Base-by-base conservation (phyloP, 495 filamentous ascomycete genomes). In the Zalerion maritima region DNA sequence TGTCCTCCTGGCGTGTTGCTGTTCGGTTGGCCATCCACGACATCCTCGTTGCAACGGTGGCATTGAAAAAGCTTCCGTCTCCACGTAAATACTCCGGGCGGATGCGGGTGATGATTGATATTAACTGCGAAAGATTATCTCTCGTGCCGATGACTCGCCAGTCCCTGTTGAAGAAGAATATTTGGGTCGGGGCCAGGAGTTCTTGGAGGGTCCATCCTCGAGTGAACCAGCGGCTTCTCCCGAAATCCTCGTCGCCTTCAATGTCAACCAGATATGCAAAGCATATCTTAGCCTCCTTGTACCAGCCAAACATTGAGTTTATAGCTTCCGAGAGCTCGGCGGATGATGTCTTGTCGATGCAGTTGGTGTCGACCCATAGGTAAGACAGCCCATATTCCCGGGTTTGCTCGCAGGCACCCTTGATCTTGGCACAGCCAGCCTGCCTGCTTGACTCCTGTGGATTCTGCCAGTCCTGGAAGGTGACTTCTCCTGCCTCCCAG, bases 121-220 rank as follows among this genome's bases (percentile, higher is more conserved):
- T 38, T 0, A 9, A 7, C 2, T 24, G 5, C 4, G 26, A 27
- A 13, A 55, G 31, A 3, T 31, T 16, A 1, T 5, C 9, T 15
- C 39, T 39, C 12, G 42, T 36, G 0, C 57, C 55, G 6, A 58
- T 20, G 1, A 26, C 3, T 0, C 28, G 31, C 58, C 58, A 62
- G 3, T 21, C 0, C 1, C 18, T 2, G 29, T 58, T 42, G 24
- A 42, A 53, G 38, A 58, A 60, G 0, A 36, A 1, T 0, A 60
- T 43, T 6, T 29, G 23, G 0, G n/a, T n/a, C 0, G 60, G 60
- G 0, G 58, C 60, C 2, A 62, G 41, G 4, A 65, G 35, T 28
- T 62, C 59, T 18, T 63, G 57, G 1, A 62, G 36, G 0, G 58
- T 62, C 58, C 56, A 62, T 0, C 58, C 59, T 10, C 56, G 40